Evolutionary conservation across 2,329 filamentous ascomycete species (phyloP).

Genomic region (Cercospora sojina): DNA sequence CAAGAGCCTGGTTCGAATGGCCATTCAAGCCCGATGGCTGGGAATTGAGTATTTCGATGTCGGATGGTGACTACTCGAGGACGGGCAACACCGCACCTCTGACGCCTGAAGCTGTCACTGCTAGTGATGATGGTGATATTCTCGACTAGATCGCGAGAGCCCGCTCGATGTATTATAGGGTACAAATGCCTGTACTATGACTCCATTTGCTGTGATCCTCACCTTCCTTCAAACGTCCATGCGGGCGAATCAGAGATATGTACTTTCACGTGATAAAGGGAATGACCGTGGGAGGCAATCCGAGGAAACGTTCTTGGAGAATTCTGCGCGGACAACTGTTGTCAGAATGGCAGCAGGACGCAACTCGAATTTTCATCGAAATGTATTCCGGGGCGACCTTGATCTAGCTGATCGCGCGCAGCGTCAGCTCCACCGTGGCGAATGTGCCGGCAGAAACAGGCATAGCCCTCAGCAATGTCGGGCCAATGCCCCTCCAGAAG

Average conservation of each 20-base stretch:
- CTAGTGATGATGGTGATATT: neutral
- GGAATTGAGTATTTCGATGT: constrained; percentile 25
- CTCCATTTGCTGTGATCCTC: neutral
- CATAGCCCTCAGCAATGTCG: constrained; percentile 91
- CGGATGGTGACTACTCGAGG: neutral
- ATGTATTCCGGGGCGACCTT: neutral
- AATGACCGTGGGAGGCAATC: neutral
- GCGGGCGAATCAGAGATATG: neutral
- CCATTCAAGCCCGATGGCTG: constrained; percentile 51
- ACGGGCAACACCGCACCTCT: neutral
- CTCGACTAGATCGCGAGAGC: neutral
- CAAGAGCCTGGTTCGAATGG: constrained; percentile 64
- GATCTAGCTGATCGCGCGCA: constrained; percentile 40
- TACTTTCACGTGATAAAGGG: neutral
- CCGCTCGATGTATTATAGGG: neutral
- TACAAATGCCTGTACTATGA: neutral
- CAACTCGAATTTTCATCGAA: neutral
- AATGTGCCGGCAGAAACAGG: constrained; percentile 98
- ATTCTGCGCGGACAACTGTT: neutral
- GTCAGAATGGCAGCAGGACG: neutral
- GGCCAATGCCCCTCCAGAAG: constrained; percentile 93
- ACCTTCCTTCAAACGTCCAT: neutral
- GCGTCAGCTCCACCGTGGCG: constrained; percentile 59
- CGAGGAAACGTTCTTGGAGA: neutral
- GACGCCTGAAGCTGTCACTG: constrained; percentile 11